Percentiles rank a stretch among this genome's conserved stretches.
phyloP scores from a whole-genome alignment of 1,284 basidiomycete species.

The Cryptococcus neoformans region DNA sequence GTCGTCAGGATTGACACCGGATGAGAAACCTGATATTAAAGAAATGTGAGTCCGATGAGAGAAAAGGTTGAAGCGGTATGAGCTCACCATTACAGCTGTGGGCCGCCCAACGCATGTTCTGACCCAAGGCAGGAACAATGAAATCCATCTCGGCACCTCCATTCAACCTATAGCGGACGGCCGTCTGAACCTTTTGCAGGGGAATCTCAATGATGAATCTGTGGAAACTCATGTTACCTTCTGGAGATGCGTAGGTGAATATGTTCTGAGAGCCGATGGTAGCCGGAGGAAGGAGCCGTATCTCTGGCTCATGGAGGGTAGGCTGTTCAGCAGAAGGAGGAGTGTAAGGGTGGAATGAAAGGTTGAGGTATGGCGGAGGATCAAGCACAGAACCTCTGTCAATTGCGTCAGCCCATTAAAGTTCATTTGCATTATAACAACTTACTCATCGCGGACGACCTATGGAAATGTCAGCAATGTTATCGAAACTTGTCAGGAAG shows the following conservation, averaged over 20 bases:
- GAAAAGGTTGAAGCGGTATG: background rate
- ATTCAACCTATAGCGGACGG: constrained; percentile 75
- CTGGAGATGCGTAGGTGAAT: constrained; percentile 68
- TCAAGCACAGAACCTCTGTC: constrained; percentile 64
- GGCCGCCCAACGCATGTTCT: constrained; percentile 89
- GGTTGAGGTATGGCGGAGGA: constrained; percentile 68
- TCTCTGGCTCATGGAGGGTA: constrained; percentile 14
- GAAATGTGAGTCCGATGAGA: background rate
- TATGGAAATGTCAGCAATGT: background rate
- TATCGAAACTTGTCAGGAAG: constrained; percentile 45
- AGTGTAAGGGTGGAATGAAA: constrained; percentile 51
- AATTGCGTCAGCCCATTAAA: constrained; percentile 2
- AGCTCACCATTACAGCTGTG: constrained; percentile 57
- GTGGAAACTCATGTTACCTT: constrained; percentile 86
- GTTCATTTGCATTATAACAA: background rate
- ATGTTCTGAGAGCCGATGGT: constrained; percentile 66
- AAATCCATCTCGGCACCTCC: constrained; percentile 74
- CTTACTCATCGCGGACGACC: constrained; percentile 23
- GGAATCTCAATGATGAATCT: constrained; percentile 86
- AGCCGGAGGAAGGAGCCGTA: constrained; percentile 15
- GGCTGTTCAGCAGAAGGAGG: constrained; percentile 18
- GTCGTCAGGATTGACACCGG: constrained; percentile 51
- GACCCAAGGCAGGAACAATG: constrained; percentile 71
- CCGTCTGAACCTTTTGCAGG: constrained; percentile 67
- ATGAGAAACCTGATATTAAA: constrained; percentile 50